A percentile compares a stretch with the other conserved stretches of the same genome.
These are phyloP conservation scores for Lolium rigidum DNA, from an alignment of 176 grass and related monocot genomes.

Conservation along the genomic window DNA sequence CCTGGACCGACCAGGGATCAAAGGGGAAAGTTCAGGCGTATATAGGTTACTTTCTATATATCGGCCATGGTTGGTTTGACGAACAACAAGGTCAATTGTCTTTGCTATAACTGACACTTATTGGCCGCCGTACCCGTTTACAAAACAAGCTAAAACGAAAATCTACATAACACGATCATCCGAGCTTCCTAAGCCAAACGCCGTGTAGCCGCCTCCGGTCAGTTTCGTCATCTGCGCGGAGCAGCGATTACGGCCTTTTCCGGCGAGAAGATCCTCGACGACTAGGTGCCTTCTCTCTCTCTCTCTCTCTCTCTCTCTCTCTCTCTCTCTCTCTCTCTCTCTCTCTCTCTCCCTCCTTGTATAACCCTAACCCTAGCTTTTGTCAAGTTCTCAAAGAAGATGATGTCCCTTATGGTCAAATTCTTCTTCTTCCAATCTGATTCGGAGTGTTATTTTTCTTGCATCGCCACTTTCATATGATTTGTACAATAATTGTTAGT, in stretches of 20 bases:
- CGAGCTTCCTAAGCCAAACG: background rate
- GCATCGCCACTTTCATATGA: no score
- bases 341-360: background rate
- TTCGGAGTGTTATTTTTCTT: background rate
- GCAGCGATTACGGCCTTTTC: background rate
- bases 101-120: no score
- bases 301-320: background rate
- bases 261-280: background rate
- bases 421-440: conserved; percentile 15
- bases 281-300: background rate
- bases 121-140: background rate
- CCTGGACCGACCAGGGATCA: no score
- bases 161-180: background rate
- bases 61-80: no score
- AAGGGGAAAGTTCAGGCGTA: no score
- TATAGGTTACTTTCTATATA: no score
- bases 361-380: no score
- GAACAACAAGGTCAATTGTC: no score
- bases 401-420: background rate
- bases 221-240: background rate
- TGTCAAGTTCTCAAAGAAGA: no score
- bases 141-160: background rate
- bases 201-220: background rate
- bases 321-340: background rate
- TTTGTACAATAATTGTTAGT: no score